Percentiles rank a stretch among this genome's conserved stretches.
Conservation (phyloP, 2,329 filamentous ascomycete genomes). For the Orbilia quercus region DNA sequence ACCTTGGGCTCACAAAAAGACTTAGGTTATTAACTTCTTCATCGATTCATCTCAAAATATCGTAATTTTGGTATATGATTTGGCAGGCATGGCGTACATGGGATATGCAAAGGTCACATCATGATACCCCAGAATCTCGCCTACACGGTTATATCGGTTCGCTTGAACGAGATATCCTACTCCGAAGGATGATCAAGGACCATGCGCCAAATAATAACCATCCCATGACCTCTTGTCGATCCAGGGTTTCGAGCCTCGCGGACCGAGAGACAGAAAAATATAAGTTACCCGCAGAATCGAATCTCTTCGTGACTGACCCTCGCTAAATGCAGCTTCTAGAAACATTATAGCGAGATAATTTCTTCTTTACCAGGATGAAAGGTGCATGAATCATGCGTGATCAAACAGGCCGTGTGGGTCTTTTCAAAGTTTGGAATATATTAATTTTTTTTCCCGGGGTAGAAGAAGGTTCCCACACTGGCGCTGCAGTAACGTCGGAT, state of each 20-base stretch:
- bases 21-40: too few species aligned
- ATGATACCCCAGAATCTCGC: too few species aligned
- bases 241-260: constrained; percentile 17
- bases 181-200: background rate
- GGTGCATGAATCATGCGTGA: background rate
- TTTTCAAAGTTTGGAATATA: too few species aligned
- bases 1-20: too few species aligned
- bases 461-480: too few species aligned
- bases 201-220: background rate
- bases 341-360: background rate
- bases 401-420: too few species aligned
- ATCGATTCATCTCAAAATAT: too few species aligned
- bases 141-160: background rate
- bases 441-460: too few species aligned
- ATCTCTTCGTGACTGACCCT: background rate
- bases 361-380: background rate
- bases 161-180: background rate
- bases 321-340: background rate
- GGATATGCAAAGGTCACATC: too few species aligned
- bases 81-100: too few species aligned
- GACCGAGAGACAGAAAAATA: constrained; percentile 7
- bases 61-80: too few species aligned
- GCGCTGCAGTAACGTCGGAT: too few species aligned
- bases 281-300: background rate
- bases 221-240: background rate